Conservation (phyloP, 176 grass and related monocot species). For the Luzula sylvatica region DNA sequence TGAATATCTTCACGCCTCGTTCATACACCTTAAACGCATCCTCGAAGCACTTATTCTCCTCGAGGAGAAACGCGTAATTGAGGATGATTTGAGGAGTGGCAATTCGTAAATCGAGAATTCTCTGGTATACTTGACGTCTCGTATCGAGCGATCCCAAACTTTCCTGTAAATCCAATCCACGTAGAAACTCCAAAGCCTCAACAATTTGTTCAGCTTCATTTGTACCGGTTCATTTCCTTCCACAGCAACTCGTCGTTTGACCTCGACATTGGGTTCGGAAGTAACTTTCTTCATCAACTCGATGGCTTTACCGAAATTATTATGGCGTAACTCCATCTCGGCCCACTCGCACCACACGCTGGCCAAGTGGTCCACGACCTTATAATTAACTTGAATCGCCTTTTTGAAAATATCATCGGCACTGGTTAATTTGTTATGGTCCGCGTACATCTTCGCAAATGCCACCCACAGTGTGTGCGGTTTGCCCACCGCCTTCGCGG, state of each 20-base stretch:
- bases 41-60: constrained; percentile 83
- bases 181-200: constrained; percentile 84
- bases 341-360: constrained; percentile 87
- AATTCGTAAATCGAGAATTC: too few relatives aligned
- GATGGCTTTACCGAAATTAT: constrained; percentile 54
- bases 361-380: constrained; percentile 58
- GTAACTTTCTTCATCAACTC: constrained; percentile 74
- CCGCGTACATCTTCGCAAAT: constrained; percentile 50
- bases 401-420: constrained; percentile 40
- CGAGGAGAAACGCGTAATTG: constrained; percentile 75
- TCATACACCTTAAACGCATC: constrained; percentile 92
- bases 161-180: constrained; percentile 70
- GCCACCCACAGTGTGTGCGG: constrained; percentile 69
- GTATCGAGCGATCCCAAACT: constrained; percentile 67
- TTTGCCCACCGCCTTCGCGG: constrained; percentile 45
- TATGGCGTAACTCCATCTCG: constrained; percentile 64
- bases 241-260: constrained; percentile 76
- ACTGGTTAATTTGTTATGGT: constrained; percentile 32
- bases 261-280: constrained; percentile 63
- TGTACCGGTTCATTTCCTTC: constrained; percentile 67
- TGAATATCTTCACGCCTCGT: constrained; percentile 84
- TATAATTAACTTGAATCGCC: constrained; percentile 66
- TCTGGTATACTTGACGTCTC: constrained; percentile 66
- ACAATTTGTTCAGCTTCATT: constrained; percentile 74
- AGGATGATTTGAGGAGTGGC: constrained; percentile 79